Percentiles rank a stretch among this genome's conserved stretches.
Evolutionary conservation across 1,284 basidiomycete species (phyloP).

Genomic region (Ganoderma sinense): DNA sequence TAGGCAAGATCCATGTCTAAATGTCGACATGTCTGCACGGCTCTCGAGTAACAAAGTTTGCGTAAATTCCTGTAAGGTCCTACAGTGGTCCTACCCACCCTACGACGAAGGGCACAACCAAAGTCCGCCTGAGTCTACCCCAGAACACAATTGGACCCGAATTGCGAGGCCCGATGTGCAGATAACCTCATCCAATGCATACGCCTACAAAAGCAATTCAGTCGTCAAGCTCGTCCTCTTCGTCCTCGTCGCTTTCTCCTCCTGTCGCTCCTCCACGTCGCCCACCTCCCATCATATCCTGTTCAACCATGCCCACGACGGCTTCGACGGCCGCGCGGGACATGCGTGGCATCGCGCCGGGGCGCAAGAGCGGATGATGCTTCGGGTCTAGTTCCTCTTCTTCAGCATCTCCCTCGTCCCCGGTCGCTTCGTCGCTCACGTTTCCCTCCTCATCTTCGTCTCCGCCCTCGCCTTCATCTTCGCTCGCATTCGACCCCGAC

Average conservation of each 20-base stretch:
- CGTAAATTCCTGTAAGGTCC: no score
- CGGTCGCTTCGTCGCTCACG: conserved; percentile 32
- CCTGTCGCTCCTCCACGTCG: neutral
- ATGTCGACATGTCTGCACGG: neutral
- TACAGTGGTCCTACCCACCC: no score
- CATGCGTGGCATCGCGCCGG: conserved; percentile 73
- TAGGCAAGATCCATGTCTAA: neutral
- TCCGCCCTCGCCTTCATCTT: conserved; percentile 33
- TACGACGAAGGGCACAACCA: no score
- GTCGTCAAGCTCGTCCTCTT: conserved; percentile 18
- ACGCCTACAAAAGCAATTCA: neutral
- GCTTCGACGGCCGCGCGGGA: conserved; percentile 70
- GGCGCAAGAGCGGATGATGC: conserved; percentile 68
- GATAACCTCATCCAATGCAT: neutral
- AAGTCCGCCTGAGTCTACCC: no score
- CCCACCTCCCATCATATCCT: conserved; percentile 35
- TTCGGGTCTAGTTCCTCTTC: conserved; percentile 58
- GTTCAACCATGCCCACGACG: conserved; percentile 66
- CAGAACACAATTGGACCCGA: no score
- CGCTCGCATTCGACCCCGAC: conserved; percentile 27
- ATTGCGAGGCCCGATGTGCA: no score
- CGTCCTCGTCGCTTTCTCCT: conserved; percentile 15
- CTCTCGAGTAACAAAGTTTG: neutral
- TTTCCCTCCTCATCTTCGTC: conserved; percentile 31
- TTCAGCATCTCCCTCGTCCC: conserved; percentile 34